Conservation (phyloP, 2,329 filamentous ascomycete species). For the Ophiostoma pallidulum region DNA sequence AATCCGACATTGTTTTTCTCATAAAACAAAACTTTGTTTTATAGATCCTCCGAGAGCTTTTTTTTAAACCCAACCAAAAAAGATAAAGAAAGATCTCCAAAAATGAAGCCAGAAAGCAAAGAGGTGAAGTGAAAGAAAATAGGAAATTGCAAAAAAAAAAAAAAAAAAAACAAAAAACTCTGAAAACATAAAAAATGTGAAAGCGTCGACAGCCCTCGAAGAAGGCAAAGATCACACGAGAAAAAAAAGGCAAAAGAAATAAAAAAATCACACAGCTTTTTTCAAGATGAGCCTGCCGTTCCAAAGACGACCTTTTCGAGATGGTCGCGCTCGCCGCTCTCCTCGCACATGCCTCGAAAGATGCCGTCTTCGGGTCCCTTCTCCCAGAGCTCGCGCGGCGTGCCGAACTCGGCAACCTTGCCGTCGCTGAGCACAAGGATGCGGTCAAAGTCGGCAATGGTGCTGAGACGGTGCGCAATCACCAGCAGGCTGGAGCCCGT, state of each 20-base stretch:
- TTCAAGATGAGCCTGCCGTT: conserved; percentile 12
- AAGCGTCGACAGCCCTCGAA: too few relatives aligned
- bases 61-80: not conserved
- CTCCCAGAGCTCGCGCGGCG: conserved; percentile 52
- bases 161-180: not conserved
- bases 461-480: conserved; percentile 67
- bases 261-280: too few relatives aligned
- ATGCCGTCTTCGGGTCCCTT: conserved; percentile 37
- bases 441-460: conserved; percentile 67
- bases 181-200: not conserved
- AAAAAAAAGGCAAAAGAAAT: too few relatives aligned
- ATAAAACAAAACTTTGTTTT: too few relatives aligned
- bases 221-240: too few relatives aligned
- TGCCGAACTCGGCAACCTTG: conserved; percentile 56
- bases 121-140: not conserved
- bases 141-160: not conserved
- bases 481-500: conserved; percentile 59
- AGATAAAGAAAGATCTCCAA: not conserved
- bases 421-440: conserved; percentile 65
- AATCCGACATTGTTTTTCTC: not conserved
- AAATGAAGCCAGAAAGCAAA: not conserved
- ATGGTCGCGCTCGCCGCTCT: conserved; percentile 49
- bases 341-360: conserved; percentile 55
- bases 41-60: not conserved
- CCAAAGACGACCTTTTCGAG: conserved; percentile 37